phyloP scores from a whole-genome alignment of 2,329 filamentous ascomycete species.

The Orbilia brochopaga region DNA sequence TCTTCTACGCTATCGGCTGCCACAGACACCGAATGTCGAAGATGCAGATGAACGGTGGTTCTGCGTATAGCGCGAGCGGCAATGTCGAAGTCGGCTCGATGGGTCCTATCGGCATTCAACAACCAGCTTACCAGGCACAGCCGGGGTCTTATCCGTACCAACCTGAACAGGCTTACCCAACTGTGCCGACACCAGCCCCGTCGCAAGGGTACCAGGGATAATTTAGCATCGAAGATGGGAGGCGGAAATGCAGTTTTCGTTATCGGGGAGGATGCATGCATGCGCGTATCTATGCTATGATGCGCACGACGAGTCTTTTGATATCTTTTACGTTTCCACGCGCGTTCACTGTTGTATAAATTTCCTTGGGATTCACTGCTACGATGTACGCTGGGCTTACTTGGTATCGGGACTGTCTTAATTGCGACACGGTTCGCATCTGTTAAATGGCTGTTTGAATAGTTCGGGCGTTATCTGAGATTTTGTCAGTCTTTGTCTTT shows the following conservation, averaged over 20 bases:
- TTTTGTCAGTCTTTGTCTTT: constrained; percentile 12
- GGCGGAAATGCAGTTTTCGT: background rate
- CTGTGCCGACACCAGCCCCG: constrained; percentile 44
- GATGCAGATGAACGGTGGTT: background rate
- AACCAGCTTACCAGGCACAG: constrained; percentile 7
- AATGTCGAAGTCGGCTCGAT: constrained; percentile 39
- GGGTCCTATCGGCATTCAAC: constrained; percentile 41
- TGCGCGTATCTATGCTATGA: too few relatives aligned
- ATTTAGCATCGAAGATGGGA: background rate
- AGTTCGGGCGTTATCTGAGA: background rate
- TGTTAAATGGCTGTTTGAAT: too few relatives aligned
- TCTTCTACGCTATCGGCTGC: constrained; percentile 48
- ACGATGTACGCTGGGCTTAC: too few relatives aligned
- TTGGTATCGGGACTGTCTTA: too few relatives aligned
- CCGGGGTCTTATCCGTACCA: constrained; percentile 31
- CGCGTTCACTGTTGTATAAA: too few relatives aligned
- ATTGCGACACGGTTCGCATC: too few relatives aligned
- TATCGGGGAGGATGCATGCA: background rate
- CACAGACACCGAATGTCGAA: constrained; percentile 34
- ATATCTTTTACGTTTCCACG: too few relatives aligned
- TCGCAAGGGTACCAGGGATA: constrained; percentile 35
- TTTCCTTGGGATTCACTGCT: too few relatives aligned
- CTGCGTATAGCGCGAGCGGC: constrained; percentile 14
- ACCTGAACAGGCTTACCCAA: constrained; percentile 41
- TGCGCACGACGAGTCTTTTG: too few relatives aligned